Conservation (phyloP, 495 filamentous ascomycete species). For the Podospora pseudoanserina region DNA sequence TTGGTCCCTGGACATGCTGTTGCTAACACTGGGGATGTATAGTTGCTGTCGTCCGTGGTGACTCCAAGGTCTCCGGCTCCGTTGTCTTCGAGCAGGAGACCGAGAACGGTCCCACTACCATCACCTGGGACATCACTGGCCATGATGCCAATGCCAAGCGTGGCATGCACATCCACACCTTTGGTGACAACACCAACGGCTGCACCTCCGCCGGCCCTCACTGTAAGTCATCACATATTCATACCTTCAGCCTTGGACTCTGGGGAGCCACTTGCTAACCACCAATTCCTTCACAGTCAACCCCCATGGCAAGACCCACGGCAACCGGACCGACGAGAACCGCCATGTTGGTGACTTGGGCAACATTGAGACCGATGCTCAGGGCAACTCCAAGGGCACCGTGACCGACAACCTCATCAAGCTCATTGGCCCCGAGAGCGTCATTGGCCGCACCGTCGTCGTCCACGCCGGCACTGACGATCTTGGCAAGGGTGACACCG, state of each 20-base stretch:
- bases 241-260: neutral
- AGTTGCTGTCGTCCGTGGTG: conserved; percentile 97
- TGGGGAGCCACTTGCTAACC: neutral
- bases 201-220: conserved; percentile 97
- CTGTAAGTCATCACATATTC: conserved; percentile 55
- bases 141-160: conserved; percentile 92
- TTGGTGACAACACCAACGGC: conserved; percentile 99
- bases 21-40: conserved; percentile 28
- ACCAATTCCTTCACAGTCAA: conserved; percentile 64
- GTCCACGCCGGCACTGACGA: conserved; percentile 94
- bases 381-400: conserved; percentile 80
- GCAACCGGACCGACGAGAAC: conserved; percentile 71
- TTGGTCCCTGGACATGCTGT: conserved; percentile 9
- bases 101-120: conserved; percentile 75
- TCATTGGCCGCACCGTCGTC: conserved; percentile 93
- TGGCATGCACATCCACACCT: conserved; percentile 97
- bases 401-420: conserved; percentile 77
- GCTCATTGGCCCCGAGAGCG: conserved; percentile 91
- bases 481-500: conserved; percentile 80
- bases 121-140: conserved; percentile 89
- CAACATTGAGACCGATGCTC: conserved; percentile 90
- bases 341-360: conserved; percentile 97
- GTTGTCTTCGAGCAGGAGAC: conserved; percentile 89
- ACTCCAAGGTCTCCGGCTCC: conserved; percentile 86
- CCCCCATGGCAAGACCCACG: conserved; percentile 87